phyloP scores from a whole-genome alignment of 176 grass and related monocot species.

The Triticum dicoccoides region DNA sequence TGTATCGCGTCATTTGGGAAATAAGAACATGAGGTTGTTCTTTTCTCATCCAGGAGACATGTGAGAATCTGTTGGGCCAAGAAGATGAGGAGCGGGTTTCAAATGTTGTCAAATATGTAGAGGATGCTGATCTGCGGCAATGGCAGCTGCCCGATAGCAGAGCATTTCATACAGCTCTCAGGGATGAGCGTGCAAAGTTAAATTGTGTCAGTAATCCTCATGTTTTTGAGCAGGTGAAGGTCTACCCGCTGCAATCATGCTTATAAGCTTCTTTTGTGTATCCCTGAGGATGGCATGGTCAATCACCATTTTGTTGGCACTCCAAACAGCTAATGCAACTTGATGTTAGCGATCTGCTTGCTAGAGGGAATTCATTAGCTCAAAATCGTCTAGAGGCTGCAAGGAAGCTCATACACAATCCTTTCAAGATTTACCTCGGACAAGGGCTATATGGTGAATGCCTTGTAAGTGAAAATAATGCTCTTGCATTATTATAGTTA shows the following conservation, averaged over 20 bases:
- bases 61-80: conserved; percentile 39
- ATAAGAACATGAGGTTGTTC: conserved; percentile 11
- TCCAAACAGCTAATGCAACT: conserved; percentile 66
- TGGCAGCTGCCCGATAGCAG: conserved; percentile 59
- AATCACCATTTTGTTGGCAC: conserved; percentile 10
- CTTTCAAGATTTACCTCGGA: conserved; percentile 76
- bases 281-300: not conserved
- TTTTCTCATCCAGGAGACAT: conserved; percentile 31
- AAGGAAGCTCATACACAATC: conserved; percentile 50
- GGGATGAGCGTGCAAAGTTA: conserved; percentile 60
- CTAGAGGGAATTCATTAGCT: conserved; percentile 46
- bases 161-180: conserved; percentile 70
- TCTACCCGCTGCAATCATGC: not conserved
- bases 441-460: conserved; percentile 77
- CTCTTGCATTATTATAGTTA: not conserved
- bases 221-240: conserved; percentile 77
- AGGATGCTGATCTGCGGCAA: conserved; percentile 66
- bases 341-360: conserved; percentile 58
- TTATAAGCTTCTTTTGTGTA: not conserved
- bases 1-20: conserved; percentile 1
- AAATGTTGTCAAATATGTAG: conserved; percentile 63
- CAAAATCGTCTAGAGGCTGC: conserved; percentile 42
- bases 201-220: conserved; percentile 82
- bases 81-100: conserved; percentile 49
- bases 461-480: conserved; percentile 49